Percentiles rank a stretch among this genome's conserved stretches.
Evolutionary conservation across 2,329 filamentous ascomycete genomes (phyloP).

Genomic region (Passalora sequoiae): DNA sequence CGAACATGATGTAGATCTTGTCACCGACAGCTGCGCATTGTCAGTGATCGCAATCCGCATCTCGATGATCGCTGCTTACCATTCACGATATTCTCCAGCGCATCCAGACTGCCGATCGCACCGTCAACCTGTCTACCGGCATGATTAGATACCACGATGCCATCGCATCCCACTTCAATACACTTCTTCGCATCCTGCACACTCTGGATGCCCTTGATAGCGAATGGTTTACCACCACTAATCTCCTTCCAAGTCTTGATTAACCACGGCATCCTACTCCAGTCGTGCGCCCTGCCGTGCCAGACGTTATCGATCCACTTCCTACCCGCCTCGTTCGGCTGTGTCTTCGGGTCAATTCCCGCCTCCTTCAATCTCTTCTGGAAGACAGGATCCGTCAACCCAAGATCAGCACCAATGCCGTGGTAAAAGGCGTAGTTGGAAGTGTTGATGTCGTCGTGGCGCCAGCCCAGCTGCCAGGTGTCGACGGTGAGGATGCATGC

Average conservation of each 20-base stretch:
- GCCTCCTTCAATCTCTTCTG: conserved; percentile 47
- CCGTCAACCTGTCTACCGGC: conserved; percentile 63
- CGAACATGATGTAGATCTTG: conserved; percentile 53
- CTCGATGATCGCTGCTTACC: not conserved
- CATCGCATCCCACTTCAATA: conserved; percentile 57
- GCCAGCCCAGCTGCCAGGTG: conserved; percentile 60
- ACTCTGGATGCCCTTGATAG: conserved; percentile 65
- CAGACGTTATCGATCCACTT: conserved; percentile 62
- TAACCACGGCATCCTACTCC: conserved; percentile 63
- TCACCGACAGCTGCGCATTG: conserved; percentile 42
- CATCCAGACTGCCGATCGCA: conserved; percentile 55
- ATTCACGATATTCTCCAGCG: conserved; percentile 54
- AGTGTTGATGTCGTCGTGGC: conserved; percentile 53
- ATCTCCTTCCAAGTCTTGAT: conserved; percentile 51
- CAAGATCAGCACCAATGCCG: conserved; percentile 55
- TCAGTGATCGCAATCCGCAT: not conserved
- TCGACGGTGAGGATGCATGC: conserved; percentile 58
- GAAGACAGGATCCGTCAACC: conserved; percentile 57
- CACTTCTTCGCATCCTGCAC: conserved; percentile 58
- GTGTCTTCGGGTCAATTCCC: conserved; percentile 50
- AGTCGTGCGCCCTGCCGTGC: conserved; percentile 59
- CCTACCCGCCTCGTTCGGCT: conserved; percentile 51
- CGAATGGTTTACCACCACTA: conserved; percentile 45
- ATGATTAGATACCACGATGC: conserved; percentile 66
- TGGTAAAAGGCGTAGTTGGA: conserved; percentile 61